Evolutionary conservation across 2,329 filamentous ascomycete species (phyloP).

Genomic region (Colletotrichum coccodes): DNA sequence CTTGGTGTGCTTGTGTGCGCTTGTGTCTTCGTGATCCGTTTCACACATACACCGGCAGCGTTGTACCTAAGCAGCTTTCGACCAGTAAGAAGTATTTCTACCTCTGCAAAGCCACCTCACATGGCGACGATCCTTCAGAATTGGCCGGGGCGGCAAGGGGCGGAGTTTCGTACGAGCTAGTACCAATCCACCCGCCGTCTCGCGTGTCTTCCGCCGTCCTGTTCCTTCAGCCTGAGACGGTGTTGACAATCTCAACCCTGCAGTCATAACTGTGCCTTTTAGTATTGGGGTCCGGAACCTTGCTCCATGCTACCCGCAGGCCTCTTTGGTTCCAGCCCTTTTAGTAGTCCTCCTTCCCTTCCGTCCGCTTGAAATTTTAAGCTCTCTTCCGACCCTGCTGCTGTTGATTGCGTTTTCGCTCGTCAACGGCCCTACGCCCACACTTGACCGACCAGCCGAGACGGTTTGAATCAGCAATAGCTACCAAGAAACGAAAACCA

Average conservation of each 20-base stretch:
- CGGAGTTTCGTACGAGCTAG: slow-evolving; percentile 2
- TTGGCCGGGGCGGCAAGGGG: slow-evolving; percentile 17
- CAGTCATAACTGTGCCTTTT: neutral
- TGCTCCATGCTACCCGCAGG: neutral
- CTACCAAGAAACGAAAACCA: neutral
- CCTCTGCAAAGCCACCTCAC: slow-evolving; percentile 7
- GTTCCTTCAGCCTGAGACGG: slow-evolving; percentile 15
- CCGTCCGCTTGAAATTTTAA: too few species aligned
- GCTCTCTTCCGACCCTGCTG: neutral
- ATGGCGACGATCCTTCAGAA: slow-evolving; percentile 14
- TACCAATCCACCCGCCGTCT: neutral
- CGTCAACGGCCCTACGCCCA: neutral
- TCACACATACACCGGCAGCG: neutral
- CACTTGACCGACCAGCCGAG: neutral
- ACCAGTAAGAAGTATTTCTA: slow-evolving; percentile 2
- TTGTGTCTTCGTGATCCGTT: neutral
- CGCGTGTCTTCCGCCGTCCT: slow-evolving; percentile 7
- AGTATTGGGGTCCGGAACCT: slow-evolving; percentile 4
- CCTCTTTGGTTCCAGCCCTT: neutral
- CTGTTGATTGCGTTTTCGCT: neutral
- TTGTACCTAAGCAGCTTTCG: neutral
- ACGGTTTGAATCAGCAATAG: neutral
- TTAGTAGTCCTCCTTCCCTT: neutral
- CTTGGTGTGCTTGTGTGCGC: slow-evolving; percentile 4
- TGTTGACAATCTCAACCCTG: slow-evolving; percentile 8